Conservation (phyloP, 352 stramenopile species). For the Pythium sp. region DNA sequence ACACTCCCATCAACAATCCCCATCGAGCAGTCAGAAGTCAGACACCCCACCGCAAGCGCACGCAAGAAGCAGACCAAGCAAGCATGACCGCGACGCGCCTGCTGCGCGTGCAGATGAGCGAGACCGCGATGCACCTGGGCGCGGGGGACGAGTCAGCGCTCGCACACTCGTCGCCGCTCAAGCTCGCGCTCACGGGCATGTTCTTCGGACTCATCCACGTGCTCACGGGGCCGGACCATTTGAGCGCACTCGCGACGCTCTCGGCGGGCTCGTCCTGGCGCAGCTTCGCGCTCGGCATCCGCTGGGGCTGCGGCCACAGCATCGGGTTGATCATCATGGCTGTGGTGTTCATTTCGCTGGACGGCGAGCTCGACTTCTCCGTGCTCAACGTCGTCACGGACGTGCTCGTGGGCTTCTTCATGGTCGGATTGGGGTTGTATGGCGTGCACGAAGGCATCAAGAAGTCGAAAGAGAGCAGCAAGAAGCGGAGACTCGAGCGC, state of each 20-base stretch:
- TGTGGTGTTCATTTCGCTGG: conserved; percentile 57
- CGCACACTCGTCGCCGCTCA: conserved; percentile 31
- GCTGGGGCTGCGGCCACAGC: conserved; percentile 89
- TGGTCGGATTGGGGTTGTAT: conserved; percentile 61
- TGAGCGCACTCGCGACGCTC: conserved; percentile 83
- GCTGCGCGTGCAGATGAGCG: conserved; percentile 36
- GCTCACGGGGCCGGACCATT: conserved; percentile 78
- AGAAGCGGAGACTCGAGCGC: conserved; percentile 11
- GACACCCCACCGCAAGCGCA: background rate
- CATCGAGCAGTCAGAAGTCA: too few species aligned
- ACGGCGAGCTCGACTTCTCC: conserved; percentile 51
- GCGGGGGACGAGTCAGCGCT: conserved; percentile 30
- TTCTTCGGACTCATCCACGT: conserved; percentile 67
- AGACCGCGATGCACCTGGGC: conserved; percentile 20
- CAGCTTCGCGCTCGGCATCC: conserved; percentile 78
- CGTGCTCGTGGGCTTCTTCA: conserved; percentile 62
- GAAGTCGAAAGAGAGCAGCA: conserved; percentile 34
- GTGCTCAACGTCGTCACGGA: conserved; percentile 58
- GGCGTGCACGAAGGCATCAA: conserved; percentile 63
- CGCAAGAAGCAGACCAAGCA: background rate
- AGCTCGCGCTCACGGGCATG: conserved; percentile 51
- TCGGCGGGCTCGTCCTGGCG: conserved; percentile 66
- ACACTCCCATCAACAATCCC: too few species aligned
- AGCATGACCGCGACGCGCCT: conserved; percentile 15
- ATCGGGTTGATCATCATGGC: conserved; percentile 80